These are phyloP conservation scores for Termitomyces sp. DNA, from an alignment of 768 basidiomycete genomes.

Conservation along the genomic window DNA sequence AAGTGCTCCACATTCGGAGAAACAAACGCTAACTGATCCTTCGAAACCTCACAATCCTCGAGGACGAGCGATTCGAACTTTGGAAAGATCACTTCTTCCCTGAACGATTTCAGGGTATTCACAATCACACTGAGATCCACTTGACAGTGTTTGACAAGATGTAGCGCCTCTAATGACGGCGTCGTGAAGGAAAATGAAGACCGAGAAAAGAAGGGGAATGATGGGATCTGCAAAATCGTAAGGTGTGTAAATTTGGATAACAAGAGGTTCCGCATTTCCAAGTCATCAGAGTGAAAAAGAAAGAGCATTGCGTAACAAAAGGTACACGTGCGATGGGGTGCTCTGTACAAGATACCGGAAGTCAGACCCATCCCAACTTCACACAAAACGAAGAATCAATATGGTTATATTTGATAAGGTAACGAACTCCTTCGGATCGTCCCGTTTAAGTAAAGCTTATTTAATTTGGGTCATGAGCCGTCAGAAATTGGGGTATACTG, in stretches of 20 bases:
- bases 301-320: not conserved
- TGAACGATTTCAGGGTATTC: not conserved
- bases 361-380: not conserved
- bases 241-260: not conserved
- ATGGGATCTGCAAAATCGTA: not conserved
- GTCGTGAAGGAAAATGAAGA: not conserved
- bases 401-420: not conserved
- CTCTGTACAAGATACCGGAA: not conserved
- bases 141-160: not conserved
- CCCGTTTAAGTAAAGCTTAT: not conserved
- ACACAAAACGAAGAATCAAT: not conserved
- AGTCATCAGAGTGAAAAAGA: not conserved
- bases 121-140: not conserved
- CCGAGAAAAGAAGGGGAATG: not conserved
- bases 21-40: not conserved
- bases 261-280: not conserved
- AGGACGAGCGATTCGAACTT: not conserved
- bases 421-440: not conserved
- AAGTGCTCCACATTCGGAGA: not conserved
- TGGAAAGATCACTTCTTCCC: not conserved
- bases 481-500: not conserved
- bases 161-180: not conserved
- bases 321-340: not conserved
- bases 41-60: not conserved
- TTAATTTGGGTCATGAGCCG: not conserved